These are phyloP conservation scores for Epichloe glyceriae DNA, from an alignment of 2,329 filamentous ascomycete species.

Conservation along the genomic window DNA sequence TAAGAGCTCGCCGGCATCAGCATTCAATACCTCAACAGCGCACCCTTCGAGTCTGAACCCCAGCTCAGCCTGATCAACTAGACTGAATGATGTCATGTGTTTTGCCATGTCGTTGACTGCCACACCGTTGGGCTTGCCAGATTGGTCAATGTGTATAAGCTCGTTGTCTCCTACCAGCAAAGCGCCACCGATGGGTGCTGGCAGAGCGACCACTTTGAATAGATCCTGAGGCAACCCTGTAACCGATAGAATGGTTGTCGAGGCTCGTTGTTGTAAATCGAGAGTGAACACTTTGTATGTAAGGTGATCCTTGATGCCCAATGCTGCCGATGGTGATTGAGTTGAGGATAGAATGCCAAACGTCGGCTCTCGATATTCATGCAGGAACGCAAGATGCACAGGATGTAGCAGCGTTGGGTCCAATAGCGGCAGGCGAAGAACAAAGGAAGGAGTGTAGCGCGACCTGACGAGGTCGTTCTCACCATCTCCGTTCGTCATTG, in stretches of 20 bases:
- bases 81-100: constrained; percentile 67
- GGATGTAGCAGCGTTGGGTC: constrained; percentile 80
- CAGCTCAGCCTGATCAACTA: constrained; percentile 76
- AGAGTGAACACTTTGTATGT: constrained; percentile 92
- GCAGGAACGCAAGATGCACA: constrained; percentile 80
- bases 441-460: constrained; percentile 83
- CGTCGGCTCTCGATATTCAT: constrained; percentile 95
- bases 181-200: constrained; percentile 76
- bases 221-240: constrained; percentile 77
- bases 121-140: constrained; percentile 82
- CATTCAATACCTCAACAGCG: constrained; percentile 60
- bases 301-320: constrained; percentile 75
- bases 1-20: constrained; percentile 72
- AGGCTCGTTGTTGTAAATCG: constrained; percentile 84
- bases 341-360: constrained; percentile 86
- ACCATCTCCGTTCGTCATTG: constrained; percentile 22
- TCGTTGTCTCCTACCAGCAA: constrained; percentile 81
- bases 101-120: constrained; percentile 86
- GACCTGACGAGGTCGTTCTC: constrained; percentile 24
- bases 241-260: constrained; percentile 83
- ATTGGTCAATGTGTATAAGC: constrained; percentile 89
- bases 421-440: constrained; percentile 76
- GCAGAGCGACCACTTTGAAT: constrained; percentile 68
- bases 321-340: constrained; percentile 56
- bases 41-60: constrained; percentile 71